Evolutionary conservation across 179 eudicot species (phyloP), one percentile per base, ranked within the genome.

Genomic region (Beta macrorhiza): DNA sequence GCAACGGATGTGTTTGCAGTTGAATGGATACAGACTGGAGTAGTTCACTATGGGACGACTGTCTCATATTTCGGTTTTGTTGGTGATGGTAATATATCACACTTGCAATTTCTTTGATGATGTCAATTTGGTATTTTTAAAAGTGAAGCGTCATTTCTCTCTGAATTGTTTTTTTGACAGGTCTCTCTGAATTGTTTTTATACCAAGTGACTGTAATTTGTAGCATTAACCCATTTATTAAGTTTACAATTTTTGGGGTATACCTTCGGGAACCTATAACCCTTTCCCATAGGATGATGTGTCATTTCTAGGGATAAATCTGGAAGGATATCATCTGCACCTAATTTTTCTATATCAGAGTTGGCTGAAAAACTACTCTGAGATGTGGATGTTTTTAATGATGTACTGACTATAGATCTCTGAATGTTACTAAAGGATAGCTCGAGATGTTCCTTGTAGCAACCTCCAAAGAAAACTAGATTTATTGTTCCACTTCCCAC

Each of bases 1-100:
- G 93, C 99, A 52, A 92, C 93, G 47, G 99, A 96, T 88, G 99
- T 96, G 86, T 96, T 96, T 84, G 97, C 97, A 64, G 97, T 92
- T 79, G 95, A 96, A 81, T 96, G 99, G 99, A 88, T 92, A 82
- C 93, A 92, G 79, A 90, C 91, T 80, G 99, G 99, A 63, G 88
- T 82, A 52, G 82, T 94, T 88, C 99, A 96, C 84, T 96, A 91
- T 85, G 99, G 99, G 80, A 88, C 83, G 87, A 94, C 97, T 7
- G 99, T 94, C 77, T 81, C 99, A 71, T 96, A 96, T 86, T 94
- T 96, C 47, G 99, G 99, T 57, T 96, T 96, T 85, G 89, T 96
- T 69, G 92, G 99, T 82, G 99, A 96, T 80, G 99, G 99, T 96
- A 92, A 94, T 62, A 14, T 32, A 47, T 82, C 20, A 45, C 45